Evolutionary conservation across 2,329 filamentous ascomycete genomes (phyloP).

Genomic region (Lachnellula suecica): DNA sequence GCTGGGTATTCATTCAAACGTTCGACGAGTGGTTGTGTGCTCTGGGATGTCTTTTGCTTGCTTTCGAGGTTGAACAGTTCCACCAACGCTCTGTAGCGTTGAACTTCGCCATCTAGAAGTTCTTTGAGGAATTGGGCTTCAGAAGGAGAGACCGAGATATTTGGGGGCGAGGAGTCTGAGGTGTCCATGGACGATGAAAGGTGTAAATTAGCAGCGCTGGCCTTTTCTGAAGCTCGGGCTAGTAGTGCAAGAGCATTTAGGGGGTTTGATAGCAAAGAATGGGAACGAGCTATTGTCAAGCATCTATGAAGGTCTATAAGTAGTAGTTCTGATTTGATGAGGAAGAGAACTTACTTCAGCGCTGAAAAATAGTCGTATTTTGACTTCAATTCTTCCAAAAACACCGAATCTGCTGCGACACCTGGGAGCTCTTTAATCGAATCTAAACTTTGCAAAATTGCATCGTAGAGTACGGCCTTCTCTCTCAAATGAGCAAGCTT

Average conservation of each 20-base stretch:
- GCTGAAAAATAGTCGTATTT: constrained; percentile 84
- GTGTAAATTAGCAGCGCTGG: constrained; percentile 48
- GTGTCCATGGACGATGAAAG: constrained; percentile 40
- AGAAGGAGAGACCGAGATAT: constrained; percentile 62
- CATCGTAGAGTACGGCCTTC: constrained; percentile 85
- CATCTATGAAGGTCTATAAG: constrained; percentile 50
- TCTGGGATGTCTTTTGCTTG: constrained; percentile 35
- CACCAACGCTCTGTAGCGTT: constrained; percentile 81
- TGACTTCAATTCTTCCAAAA: constrained; percentile 75
- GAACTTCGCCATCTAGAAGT: constrained; percentile 69
- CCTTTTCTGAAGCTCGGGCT: constrained; percentile 66
- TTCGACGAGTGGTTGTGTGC: constrained; percentile 66
- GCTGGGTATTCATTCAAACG: constrained; percentile 71
- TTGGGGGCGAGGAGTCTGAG: constrained; percentile 53
- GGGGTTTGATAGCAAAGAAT: constrained; percentile 69
- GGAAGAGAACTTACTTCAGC: constrained; percentile 63
- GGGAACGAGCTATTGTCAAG: constrained; percentile 81
- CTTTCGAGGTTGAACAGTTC: constrained; percentile 68
- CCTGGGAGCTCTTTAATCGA: constrained; percentile 87
- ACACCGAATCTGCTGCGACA: constrained; percentile 77
- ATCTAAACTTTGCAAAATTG: constrained; percentile 85
- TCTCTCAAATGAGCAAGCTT: constrained; percentile 82
- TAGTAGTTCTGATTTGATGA: background rate
- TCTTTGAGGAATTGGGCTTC: constrained; percentile 59
- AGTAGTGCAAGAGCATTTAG: constrained; percentile 85